These are phyloP conservation scores for Yarrowia sp. DNA, from an alignment of 805 yeast species.

Conservation along the genomic window DNA sequence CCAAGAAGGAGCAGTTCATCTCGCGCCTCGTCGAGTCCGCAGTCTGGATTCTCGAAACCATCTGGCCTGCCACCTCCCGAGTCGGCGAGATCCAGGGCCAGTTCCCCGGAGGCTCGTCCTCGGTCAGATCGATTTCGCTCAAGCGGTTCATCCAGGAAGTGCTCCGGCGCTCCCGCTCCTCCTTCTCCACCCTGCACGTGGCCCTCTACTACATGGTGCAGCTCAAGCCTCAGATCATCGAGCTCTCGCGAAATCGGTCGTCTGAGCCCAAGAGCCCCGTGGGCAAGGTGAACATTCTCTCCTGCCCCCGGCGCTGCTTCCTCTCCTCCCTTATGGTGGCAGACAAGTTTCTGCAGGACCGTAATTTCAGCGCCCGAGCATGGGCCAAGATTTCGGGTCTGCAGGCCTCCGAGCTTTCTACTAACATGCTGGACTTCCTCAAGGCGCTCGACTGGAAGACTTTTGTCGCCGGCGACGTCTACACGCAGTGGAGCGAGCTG, in stretches of 20 bases:
- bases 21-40: constrained; percentile 34
- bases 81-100: constrained; percentile 24
- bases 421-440: constrained; percentile 55
- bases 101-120: constrained; percentile 29
- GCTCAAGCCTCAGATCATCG: constrained; percentile 39
- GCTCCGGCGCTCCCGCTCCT: constrained; percentile 53
- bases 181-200: constrained; percentile 61
- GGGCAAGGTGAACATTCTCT: constrained; percentile 25
- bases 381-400: constrained; percentile 79
- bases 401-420: constrained; percentile 48
- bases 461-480: constrained; percentile 50
- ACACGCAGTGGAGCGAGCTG: constrained; percentile 44
- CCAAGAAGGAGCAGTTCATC: constrained; percentile 15
- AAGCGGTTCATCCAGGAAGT: constrained; percentile 42
- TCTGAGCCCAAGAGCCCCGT: constrained; percentile 1
- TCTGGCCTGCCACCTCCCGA: constrained; percentile 36
- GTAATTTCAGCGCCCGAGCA: constrained; percentile 61
- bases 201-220: constrained; percentile 64
- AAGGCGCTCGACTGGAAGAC: constrained; percentile 55
- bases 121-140: constrained; percentile 36
- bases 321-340: constrained; percentile 68
- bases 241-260: background rate
- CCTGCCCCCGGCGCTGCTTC: constrained; percentile 65
- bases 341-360: constrained; percentile 70
- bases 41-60: constrained; percentile 35